Percentiles rank a stretch among this genome's conserved stretches.
Conservation (phyloP, 345 rosid species). For the Toxicodendron radicans region DNA sequence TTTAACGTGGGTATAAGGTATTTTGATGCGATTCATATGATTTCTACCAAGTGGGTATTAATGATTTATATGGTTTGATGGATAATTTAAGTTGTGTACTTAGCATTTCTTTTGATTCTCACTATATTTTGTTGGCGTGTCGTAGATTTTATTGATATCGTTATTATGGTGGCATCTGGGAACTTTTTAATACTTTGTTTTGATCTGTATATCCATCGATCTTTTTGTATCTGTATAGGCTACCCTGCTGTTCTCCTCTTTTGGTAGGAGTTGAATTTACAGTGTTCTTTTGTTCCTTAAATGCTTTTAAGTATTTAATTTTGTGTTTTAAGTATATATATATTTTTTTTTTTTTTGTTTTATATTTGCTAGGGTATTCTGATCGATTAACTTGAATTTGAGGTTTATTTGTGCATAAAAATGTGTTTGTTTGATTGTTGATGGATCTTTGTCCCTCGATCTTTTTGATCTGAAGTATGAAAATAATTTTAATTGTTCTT, state of each 20-base stretch:
- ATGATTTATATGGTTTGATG: neutral
- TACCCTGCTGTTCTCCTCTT: neutral
- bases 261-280: neutral
- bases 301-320: neutral
- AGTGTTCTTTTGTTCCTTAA: neutral
- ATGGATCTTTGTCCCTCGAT: neutral
- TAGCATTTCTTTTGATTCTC: neutral
- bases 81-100: neutral
- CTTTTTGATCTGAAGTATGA: neutral
- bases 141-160: neutral
- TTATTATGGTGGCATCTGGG: neutral
- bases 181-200: neutral
- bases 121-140: neutral
- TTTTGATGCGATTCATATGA: neutral
- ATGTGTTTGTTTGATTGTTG: conserved; percentile 1
- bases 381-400: neutral
- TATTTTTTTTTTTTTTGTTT: no score
- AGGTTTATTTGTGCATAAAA: conserved; percentile 19
- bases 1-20: no score
- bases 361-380: neutral
- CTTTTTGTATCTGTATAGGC: neutral
- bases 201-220: neutral
- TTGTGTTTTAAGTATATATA: neutral
- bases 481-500: neutral
- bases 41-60: conserved; percentile 12